Conservation (phyloP, 805 yeast genomes). For the Candida gorgasii region DNA sequence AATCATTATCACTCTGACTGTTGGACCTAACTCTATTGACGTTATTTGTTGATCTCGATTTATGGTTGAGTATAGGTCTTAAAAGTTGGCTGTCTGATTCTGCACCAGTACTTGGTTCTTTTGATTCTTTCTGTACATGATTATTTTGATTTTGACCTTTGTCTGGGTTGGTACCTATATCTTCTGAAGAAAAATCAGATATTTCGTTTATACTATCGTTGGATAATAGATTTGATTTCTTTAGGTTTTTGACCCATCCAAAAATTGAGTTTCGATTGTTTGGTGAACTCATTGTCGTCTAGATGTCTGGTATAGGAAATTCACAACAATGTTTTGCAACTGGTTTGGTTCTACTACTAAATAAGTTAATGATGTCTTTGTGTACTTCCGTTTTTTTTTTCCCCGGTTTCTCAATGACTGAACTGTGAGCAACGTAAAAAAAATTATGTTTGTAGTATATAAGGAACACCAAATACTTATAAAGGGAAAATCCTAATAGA, state of each 20-base stretch:
- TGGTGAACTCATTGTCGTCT: conserved; percentile 23
- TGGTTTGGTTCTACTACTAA: no score
- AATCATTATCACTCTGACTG: conserved; percentile 16
- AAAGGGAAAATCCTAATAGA: background rate
- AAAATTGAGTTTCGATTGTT: conserved; percentile 39
- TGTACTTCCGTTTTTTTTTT: background rate
- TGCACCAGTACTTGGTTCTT: background rate
- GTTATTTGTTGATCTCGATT: conserved; percentile 51
- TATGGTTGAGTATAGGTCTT: conserved; percentile 51
- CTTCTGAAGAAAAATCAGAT: conserved; percentile 17
- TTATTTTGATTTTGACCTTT: conserved; percentile 5
- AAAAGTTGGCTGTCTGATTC: conserved; percentile 24
- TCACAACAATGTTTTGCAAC: no score
- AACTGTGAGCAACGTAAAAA: background rate
- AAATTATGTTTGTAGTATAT: background rate
- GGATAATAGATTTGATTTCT: conserved; percentile 35
- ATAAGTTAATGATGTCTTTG: no score
- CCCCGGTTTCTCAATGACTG: background rate
- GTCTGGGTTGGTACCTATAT: conserved; percentile 1
- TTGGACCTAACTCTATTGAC: conserved; percentile 42
- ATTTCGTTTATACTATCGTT: conserved; percentile 42
- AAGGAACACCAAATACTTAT: background rate
- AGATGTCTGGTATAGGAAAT: conserved; percentile 27
- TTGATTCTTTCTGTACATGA: conserved; percentile 10
- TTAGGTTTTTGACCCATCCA: conserved; percentile 48